phyloP scores from a whole-genome alignment of 2,329 filamentous ascomycete species.

The Nothopassalora personata region DNA sequence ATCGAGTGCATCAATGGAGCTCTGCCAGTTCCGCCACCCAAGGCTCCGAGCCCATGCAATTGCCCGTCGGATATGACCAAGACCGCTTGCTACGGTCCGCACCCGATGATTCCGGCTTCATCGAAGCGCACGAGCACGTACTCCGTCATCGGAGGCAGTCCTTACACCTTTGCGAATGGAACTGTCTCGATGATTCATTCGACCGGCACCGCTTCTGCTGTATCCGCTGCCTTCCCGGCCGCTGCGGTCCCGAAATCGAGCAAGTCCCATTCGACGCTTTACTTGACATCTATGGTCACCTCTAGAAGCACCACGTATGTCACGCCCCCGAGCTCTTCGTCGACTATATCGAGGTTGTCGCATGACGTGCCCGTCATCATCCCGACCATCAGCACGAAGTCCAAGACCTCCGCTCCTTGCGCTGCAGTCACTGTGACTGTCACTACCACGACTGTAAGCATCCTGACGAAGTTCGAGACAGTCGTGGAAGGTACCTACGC shows the following conservation, averaged over 20 bases:
- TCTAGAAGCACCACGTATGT: not conserved
- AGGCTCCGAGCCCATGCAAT: not conserved
- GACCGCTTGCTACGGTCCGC: not conserved
- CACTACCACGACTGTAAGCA: not conserved
- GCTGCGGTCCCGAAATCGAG: not conserved
- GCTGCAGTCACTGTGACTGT: not conserved
- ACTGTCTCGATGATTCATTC: not conserved
- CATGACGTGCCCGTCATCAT: not conserved
- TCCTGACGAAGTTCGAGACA: not conserved
- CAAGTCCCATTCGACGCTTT: not conserved
- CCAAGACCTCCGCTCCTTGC: not conserved
- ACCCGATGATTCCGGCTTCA: not conserved
- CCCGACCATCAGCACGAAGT: not conserved
- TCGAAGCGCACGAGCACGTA: not conserved
- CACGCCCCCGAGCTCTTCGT: not conserved
- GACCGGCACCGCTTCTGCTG: not conserved
- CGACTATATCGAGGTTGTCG: not conserved
- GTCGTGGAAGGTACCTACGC: not conserved
- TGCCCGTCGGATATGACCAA: not conserved
- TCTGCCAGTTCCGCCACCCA: not conserved
- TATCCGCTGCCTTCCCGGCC: not conserved
- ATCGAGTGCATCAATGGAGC: not conserved
- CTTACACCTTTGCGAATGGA: not conserved
- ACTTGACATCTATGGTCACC: not conserved
- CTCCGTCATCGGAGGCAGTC: not conserved